Conservation (phyloP, 2,329 filamentous ascomycete genomes). For the Stenocarpella maydis region DNA sequence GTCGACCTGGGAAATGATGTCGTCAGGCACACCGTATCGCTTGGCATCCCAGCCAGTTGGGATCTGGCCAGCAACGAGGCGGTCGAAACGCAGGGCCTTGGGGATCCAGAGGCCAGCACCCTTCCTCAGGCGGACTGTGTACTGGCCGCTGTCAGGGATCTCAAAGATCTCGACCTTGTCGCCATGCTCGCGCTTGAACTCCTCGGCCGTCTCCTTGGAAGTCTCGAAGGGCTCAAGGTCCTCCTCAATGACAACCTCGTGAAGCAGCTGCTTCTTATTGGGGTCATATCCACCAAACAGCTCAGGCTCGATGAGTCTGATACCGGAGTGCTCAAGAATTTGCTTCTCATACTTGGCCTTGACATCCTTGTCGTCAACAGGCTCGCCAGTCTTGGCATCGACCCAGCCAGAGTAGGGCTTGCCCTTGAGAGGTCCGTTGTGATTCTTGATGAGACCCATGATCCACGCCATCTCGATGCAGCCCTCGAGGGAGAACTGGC, state of each 20-base stretch:
- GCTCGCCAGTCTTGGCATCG: constrained; percentile 91
- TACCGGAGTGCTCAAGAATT: constrained; percentile 96
- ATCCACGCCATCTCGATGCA: constrained; percentile 99
- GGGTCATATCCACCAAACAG: constrained; percentile 97
- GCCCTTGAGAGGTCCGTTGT: constrained; percentile 95
- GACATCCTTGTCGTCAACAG: constrained; percentile 97
- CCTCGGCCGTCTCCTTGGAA: constrained; percentile 95
- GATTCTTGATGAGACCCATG: constrained; percentile 99
- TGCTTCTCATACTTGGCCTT: constrained; percentile 97
- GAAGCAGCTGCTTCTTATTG: constrained; percentile 97
- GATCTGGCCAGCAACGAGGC: constrained; percentile 95
- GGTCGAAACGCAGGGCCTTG: constrained; percentile 96
- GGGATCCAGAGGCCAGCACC: constrained; percentile 94
- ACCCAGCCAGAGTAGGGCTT: constrained; percentile 97
- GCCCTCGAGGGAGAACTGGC: constrained; percentile 95
- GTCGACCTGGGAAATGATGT: constrained; percentile 97
- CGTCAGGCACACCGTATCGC: constrained; percentile 94
- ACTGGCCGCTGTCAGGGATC: constrained; percentile 92
- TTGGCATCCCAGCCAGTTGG: constrained; percentile 98
- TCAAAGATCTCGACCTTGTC: constrained; percentile 99
- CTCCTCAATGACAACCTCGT: constrained; percentile 97
- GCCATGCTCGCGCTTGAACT: constrained; percentile 96
- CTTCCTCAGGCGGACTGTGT: constrained; percentile 93
- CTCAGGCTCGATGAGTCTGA: constrained; percentile 96
- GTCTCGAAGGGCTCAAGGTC: constrained; percentile 97